phyloP scores from a whole-genome alignment of 208 protist genomes.

The Trypanosoma conorhini region DNA sequence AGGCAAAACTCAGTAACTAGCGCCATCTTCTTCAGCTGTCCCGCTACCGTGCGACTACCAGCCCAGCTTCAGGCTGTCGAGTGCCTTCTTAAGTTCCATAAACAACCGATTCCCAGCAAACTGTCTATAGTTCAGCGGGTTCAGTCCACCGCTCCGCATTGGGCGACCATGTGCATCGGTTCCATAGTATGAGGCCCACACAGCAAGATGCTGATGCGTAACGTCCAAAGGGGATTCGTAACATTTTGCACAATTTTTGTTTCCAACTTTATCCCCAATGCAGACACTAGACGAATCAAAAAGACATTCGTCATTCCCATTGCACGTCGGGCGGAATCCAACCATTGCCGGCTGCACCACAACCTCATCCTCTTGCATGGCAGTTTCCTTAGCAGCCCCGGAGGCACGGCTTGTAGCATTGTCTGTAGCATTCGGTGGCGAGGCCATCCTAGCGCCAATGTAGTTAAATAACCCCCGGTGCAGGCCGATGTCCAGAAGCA shows the following conservation, averaged over 20 bases:
- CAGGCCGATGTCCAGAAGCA: constrained; percentile 73
- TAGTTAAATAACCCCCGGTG: constrained; percentile 85
- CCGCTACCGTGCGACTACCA: background rate
- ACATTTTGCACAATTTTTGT: constrained; percentile 79
- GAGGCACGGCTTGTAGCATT: background rate
- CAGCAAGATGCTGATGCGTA: constrained; percentile 27
- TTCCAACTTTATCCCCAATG: constrained; percentile 53
- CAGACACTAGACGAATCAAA: constrained; percentile 52
- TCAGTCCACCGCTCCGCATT: constrained; percentile 64
- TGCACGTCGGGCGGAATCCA: constrained; percentile 79
- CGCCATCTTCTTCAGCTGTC: background rate
- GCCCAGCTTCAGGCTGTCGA: background rate
- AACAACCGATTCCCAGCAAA: constrained; percentile 29
- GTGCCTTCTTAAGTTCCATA: background rate
- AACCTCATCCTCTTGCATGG: background rate
- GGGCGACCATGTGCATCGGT: constrained; percentile 50
- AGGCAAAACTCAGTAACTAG: background rate
- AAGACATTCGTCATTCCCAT: constrained; percentile 46
- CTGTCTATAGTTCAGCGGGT: constrained; percentile 66
- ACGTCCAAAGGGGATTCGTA: constrained; percentile 24
- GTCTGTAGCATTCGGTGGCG: background rate
- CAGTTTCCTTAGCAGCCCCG: background rate
- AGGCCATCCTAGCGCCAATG: constrained; percentile 22
- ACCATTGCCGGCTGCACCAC: constrained; percentile 59
- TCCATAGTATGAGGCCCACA: constrained; percentile 81